phyloP scores from a whole-genome alignment of 2,329 filamentous ascomycete species.

The Karstenula rhodostoma region DNA sequence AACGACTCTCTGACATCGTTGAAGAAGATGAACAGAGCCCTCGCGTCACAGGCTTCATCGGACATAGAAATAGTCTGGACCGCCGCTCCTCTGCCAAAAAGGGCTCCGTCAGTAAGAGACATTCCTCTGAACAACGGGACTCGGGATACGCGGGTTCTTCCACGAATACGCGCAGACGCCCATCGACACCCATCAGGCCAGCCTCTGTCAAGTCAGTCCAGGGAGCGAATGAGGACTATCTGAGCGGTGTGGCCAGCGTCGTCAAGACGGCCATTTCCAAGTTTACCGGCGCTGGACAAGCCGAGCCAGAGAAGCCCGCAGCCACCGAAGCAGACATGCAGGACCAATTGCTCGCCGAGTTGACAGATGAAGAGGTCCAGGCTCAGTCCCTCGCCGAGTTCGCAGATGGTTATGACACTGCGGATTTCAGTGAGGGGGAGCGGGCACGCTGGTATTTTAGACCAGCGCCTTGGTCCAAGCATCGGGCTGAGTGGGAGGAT shows the following conservation, averaged over 20 bases:
- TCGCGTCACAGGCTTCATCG: not conserved
- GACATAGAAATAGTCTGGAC: not conserved
- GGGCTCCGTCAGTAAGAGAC: too few relatives aligned
- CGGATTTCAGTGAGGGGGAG: not conserved
- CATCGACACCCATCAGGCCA: not conserved
- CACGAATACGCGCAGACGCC: not conserved
- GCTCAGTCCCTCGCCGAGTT: not conserved
- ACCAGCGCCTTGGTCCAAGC: not conserved
- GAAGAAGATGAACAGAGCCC: not conserved
- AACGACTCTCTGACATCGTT: not conserved
- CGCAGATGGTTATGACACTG: not conserved
- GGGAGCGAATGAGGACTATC: not conserved
- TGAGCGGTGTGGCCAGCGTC: not conserved
- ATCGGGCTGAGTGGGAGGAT: not conserved
- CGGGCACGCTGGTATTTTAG: not conserved
- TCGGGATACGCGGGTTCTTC: not conserved
- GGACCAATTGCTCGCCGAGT: not conserved
- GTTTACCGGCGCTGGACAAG: not conserved
- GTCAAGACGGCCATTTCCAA: not conserved
- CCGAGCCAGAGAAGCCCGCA: not conserved
- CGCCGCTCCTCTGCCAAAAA: too few relatives aligned
- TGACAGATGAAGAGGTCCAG: not conserved
- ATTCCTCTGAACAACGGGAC: not conserved
- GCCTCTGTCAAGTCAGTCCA: not conserved
- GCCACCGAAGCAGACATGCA: not conserved